Evolutionary conservation across 1,284 basidiomycete species (phyloP), one percentile per base, ranked within the genome.

Genomic region (Pholiota adiposa): DNA sequence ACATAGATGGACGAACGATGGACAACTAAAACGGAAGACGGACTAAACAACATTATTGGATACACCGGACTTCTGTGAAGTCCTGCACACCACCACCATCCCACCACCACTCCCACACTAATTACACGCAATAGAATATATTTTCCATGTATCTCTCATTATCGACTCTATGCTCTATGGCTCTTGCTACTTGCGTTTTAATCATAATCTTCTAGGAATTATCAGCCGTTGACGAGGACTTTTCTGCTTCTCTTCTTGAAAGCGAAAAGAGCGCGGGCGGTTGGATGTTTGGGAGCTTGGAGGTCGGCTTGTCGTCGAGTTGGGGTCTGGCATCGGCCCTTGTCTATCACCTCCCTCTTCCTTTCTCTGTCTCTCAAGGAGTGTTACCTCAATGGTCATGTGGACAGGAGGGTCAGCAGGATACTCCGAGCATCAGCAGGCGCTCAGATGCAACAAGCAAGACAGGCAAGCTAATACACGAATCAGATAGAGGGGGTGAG

Each of bases 31-130:
- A n/a, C n/a, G n/a, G n/a, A n/a, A n/a, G n/a, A n/a, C n/a, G n/a
- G n/a, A n/a, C n/a, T n/a, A n/a, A n/a, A n/a, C n/a, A n/a, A n/a
- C n/a, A n/a, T n/a, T 31, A 31, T 11, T 31, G 29, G 5, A 11
- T 11, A 31, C 29, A 11, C 29, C 5, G 36, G 54, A 66, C 55
- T 58, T 62, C 56, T 52, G 40, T 67, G 36, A 59, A 48, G 44
- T 65, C 68, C 60, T 58, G 64, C 12, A 53, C 31, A 11, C 29
- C 5, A 11, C 29, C 29, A 31, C 29, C 29, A 31, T 11, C 29
- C 29, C 29, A 31, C 4, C 40, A 49, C 50, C 40, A 43, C 53
- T 53, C 52, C 50, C 52, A 59, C 54, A 56, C 55, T 58, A 54
- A 62, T 61, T 40, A 48, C 54, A 46, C 19, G 33, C 51, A 51